Evolutionary conservation across 352 stramenopile genomes (phyloP).

Genomic region (Lagenidium giganteum): DNA sequence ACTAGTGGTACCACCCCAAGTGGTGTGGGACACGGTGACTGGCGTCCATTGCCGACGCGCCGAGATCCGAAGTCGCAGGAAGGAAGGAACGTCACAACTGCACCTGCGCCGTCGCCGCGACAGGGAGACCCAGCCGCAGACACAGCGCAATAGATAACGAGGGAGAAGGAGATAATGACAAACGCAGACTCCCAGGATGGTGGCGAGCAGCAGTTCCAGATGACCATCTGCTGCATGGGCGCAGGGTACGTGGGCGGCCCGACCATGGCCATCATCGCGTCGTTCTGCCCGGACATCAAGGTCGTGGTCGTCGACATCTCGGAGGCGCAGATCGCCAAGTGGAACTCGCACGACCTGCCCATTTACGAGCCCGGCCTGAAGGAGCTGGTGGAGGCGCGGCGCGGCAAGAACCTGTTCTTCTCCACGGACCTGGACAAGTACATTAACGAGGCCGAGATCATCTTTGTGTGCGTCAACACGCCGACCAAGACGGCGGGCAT

Average conservation of each 20-base stretch:
- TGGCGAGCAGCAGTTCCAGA: constrained; percentile 54
- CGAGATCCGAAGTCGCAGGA: no score
- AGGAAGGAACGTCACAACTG: no score
- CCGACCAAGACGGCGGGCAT: constrained; percentile 96
- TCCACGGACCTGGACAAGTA: constrained; percentile 94
- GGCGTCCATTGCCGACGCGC: no score
- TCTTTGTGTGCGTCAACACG: constrained; percentile 99
- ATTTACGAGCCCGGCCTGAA: constrained; percentile 98
- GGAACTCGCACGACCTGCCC: constrained; percentile 93
- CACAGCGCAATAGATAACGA: no score
- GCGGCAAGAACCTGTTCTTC: constrained; percentile 97
- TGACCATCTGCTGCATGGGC: constrained; percentile 94
- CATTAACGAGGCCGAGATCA: constrained; percentile 95
- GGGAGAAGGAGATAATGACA: no score
- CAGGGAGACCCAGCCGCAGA: no score
- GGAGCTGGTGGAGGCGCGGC: constrained; percentile 88
- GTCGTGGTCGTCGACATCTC: constrained; percentile 96
- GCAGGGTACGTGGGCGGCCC: constrained; percentile 98
- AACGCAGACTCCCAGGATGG: no score
- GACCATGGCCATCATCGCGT: constrained; percentile 99
- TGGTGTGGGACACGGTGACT: no score
- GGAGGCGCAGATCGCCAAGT: constrained; percentile 94
- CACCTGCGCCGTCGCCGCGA: no score
- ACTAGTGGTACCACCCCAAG: no score
- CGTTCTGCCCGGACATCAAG: constrained; percentile 94